These are phyloP conservation scores for Vinca minor DNA, from an alignment of 257 asterid species.

Conservation along the genomic window DNA sequence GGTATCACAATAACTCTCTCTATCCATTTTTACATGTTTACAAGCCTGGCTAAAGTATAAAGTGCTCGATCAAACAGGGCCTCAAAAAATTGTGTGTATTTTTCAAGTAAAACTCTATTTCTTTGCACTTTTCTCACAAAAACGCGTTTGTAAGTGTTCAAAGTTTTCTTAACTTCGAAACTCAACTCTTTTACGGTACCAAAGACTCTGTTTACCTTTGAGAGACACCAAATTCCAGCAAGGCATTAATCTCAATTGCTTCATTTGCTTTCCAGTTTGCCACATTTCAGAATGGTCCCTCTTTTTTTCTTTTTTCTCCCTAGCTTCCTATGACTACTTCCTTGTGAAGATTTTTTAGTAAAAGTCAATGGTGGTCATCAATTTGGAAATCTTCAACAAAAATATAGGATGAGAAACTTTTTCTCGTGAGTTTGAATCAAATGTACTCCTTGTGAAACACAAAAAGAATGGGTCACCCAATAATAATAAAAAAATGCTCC, in stretches of 20 bases:
- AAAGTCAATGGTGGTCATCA: not conserved
- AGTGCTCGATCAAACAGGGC: too few relatives aligned
- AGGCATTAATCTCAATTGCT: too few relatives aligned
- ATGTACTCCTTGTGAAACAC: too few relatives aligned
- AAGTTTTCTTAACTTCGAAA: not conserved
- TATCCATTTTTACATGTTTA: too few relatives aligned
- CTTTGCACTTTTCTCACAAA: too few relatives aligned
- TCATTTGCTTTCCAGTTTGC: not conserved
- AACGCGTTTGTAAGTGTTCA: not conserved
- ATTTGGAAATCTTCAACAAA: slow-evolving; percentile 5
- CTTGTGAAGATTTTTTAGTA: not conserved
- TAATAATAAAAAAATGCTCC: too few relatives aligned
- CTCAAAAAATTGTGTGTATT: too few relatives aligned
- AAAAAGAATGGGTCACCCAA: not conserved
- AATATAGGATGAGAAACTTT: not conserved
- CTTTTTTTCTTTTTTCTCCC: not conserved
- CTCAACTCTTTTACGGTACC: not conserved
- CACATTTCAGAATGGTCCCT: not conserved
- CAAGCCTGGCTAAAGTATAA: too few relatives aligned
- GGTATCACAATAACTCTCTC: too few relatives aligned
- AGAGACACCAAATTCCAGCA: too few relatives aligned
- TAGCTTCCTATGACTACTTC: not conserved
- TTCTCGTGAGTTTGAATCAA: not conserved
- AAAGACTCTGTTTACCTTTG: too few relatives aligned
- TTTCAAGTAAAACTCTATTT: too few relatives aligned